Evolutionary conservation across 805 yeast genomes (phyloP), one percentile per base, ranked within the genome.

Genomic region (Yamadazyma akitaensis): DNA sequence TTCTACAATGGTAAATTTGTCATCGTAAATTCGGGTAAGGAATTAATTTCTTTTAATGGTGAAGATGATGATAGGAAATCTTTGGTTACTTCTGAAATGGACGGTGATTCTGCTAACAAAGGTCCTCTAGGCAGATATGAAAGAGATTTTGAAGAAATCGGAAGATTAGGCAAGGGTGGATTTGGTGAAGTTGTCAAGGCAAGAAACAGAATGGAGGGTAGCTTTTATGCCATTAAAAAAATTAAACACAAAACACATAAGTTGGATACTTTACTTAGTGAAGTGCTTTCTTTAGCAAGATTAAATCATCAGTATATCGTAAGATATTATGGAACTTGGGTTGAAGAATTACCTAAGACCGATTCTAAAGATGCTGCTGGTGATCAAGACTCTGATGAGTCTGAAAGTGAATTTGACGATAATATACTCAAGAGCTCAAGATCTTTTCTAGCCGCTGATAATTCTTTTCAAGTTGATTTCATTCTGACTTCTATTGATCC

Each of bases 161-260:
- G 92, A 0, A 80, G 84, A 17, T 67, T 94, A 8, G 99, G 99
- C 2, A 81, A 83, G 55, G 99, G 99, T 34, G 99, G 96, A 0
- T 94, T 86, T 67, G 99, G 99, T 5, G 97, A 94, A 63, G 99
- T 94, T 8, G 97, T 94, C n/a, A 91, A 92, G 59, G 98, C 94
- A 0, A 74, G 99, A 50, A 92, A 91, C 62, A 79, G 91, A 48
- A 77, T 94, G 53, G 99, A 94, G 61, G 98, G 99, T 17, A 77
- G 97, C 13, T 88, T 87, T 55, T 94, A 94, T 63, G 99, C 99
- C 0, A 82, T 94, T 49, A 94, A 94, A 63, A 92, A 91, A 56
- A 86, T 94, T 42, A 81, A 85, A 48, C 97, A 94, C 56, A 79
- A 84, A 2, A 85, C 87, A 41, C 84, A 86, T 56, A 85, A 87